Conservation (phyloP, 495 filamentous ascomycete species). For the Penicillium soppii region DNA sequence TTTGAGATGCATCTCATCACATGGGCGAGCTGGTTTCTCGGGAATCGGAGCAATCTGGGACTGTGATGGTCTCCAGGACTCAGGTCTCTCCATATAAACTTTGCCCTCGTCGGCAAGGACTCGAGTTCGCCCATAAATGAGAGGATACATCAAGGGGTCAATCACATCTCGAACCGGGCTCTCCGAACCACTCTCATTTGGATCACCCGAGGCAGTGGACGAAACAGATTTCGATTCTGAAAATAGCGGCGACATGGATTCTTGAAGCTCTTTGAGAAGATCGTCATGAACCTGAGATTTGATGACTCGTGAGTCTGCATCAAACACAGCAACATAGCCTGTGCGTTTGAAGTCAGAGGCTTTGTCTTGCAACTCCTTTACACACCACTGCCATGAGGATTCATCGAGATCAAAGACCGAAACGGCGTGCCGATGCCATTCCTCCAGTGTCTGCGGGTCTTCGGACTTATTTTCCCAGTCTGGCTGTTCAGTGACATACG, state of each 20-base stretch:
- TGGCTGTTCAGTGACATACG: constrained; percentile 9
- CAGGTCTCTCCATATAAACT: constrained; percentile 9
- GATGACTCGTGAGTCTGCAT: constrained; percentile 11
- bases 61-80: constrained; percentile 4
- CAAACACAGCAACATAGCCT: constrained; percentile 11
- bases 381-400: constrained; percentile 13
- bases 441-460: constrained; percentile 9
- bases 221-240: constrained; percentile 5
- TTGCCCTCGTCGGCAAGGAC: constrained; percentile 8
- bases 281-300: constrained; percentile 5
- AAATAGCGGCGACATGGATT: constrained; percentile 9
- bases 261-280: constrained; percentile 1
- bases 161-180: constrained; percentile 7
- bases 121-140: constrained; percentile 10
- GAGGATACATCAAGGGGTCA: constrained; percentile 12
- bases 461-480: constrained; percentile 4
- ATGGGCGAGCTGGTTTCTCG: neutral
- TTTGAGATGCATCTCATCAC: neutral
- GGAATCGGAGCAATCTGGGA: constrained; percentile 7
- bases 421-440: constrained; percentile 7
- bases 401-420: constrained; percentile 11
- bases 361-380: constrained; percentile 11
- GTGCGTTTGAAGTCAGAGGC: constrained; percentile 10
- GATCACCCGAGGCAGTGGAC: constrained; percentile 1
- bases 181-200: neutral